Evolutionary conservation across 164 flowering plant species (phyloP).

Genomic region (Euptelea pleiosperma): DNA sequence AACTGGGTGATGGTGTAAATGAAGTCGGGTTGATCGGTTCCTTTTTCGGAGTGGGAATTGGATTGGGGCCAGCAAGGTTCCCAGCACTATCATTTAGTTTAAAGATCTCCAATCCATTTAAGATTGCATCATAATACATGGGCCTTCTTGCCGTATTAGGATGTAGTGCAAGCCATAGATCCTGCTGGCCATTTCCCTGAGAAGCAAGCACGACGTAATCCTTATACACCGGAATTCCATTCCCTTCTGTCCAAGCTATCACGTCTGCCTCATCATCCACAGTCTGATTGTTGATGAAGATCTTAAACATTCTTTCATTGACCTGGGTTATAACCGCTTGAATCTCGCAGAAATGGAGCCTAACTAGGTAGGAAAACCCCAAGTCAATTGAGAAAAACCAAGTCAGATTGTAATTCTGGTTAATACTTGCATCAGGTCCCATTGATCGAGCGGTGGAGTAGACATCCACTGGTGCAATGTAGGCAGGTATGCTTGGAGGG

Average conservation of each 20-base stretch:
- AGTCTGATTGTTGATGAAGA: constrained; percentile 68
- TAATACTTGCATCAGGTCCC: constrained; percentile 48
- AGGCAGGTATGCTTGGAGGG: constrained; percentile 38
- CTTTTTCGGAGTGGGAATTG: constrained; percentile 18
- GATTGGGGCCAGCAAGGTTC: constrained; percentile 39
- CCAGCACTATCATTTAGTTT: constrained; percentile 32
- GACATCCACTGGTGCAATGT: constrained; percentile 59
- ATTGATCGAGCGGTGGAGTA: constrained; percentile 72
- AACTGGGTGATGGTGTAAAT: not conserved
- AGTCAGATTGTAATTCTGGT: constrained; percentile 58
- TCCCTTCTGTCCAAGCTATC: constrained; percentile 35
- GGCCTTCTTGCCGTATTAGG: not conserved
- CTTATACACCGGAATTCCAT: constrained; percentile 41
- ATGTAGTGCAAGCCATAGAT: constrained; percentile 46
- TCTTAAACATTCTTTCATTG: constrained; percentile 69
- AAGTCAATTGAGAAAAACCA: constrained; percentile 71
- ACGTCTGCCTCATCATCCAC: constrained; percentile 61
- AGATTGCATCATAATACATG: constrained; percentile 22
- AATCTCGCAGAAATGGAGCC: constrained; percentile 93
- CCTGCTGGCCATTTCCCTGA: constrained; percentile 41
- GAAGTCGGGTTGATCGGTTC: not conserved
- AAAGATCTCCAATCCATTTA: constrained; percentile 55
- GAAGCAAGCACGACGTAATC: constrained; percentile 51
- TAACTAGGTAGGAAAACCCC: constrained; percentile 66
- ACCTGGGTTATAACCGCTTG: constrained; percentile 20